These are phyloP conservation scores for Mucor circinelloides DNA, from an alignment of 371 early-diverging fungal genomes.

Conservation along the genomic window DNA sequence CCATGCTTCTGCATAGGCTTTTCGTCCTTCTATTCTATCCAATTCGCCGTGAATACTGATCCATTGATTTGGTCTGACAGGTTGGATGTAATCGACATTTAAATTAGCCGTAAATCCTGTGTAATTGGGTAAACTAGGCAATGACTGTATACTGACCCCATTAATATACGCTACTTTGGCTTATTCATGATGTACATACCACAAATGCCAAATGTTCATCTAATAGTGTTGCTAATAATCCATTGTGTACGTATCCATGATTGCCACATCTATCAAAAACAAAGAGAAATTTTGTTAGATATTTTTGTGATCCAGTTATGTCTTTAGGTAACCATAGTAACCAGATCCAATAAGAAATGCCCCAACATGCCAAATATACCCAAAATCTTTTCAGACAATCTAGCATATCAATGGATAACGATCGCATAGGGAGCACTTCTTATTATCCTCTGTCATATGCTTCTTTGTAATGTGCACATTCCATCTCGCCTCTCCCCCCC, in stretches of 20 bases:
- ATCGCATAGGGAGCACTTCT: background rate
- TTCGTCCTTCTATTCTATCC: slow-evolving; percentile 68
- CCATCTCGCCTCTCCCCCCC: background rate
- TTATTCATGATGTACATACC: slow-evolving; percentile 18
- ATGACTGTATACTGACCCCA: slow-evolving; percentile 31
- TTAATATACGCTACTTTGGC: background rate
- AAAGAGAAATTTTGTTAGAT: background rate
- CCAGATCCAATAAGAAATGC: slow-evolving; percentile 7
- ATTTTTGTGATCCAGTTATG: background rate
- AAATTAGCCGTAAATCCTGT: slow-evolving; percentile 80
- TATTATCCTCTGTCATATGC: background rate
- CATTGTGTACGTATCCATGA: slow-evolving; percentile 71
- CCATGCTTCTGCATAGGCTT: slow-evolving; percentile 69
- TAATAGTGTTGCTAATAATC: slow-evolving; percentile 67
- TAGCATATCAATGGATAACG: too few species aligned
- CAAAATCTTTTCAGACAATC: background rate
- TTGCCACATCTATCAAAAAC: slow-evolving; percentile 54
- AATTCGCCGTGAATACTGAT: slow-evolving; percentile 58
- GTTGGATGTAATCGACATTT: slow-evolving; percentile 70
- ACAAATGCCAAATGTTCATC: slow-evolving; percentile 68
- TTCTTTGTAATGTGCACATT: background rate
- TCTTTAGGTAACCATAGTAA: slow-evolving; percentile 2
- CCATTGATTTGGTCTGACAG: slow-evolving; percentile 65
- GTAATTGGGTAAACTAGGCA: slow-evolving; percentile 63
- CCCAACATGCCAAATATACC: slow-evolving; percentile 10